Conservation (phyloP, 2,329 filamentous ascomycete genomes). For the Teratosphaeria destructans region DNA sequence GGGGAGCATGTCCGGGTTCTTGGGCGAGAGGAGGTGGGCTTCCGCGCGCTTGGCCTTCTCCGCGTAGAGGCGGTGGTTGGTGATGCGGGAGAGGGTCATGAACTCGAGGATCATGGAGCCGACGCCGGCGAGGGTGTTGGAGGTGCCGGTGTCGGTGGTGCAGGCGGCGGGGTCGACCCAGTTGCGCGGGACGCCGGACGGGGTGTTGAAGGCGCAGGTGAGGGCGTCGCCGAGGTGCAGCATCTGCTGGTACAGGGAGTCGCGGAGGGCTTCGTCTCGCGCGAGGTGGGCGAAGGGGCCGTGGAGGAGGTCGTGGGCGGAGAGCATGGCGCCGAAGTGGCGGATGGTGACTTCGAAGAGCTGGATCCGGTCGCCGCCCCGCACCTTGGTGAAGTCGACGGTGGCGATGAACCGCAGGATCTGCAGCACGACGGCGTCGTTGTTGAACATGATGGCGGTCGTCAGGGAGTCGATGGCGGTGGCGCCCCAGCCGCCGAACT, state of each 20-base stretch:
- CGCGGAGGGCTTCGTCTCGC: constrained; percentile 4
- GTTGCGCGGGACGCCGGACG: constrained; percentile 14
- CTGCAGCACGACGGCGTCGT: constrained; percentile 9
- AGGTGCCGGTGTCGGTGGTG: constrained; percentile 14
- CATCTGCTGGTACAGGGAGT: constrained; percentile 13
- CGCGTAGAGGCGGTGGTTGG: constrained; percentile 14
- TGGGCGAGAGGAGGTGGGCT: constrained; percentile 12
- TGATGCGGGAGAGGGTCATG: constrained; percentile 16
- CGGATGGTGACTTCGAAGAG: constrained; percentile 17
- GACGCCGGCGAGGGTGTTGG: constrained; percentile 12
- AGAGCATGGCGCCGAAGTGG: constrained; percentile 18
- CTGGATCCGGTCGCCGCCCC: constrained; percentile 8
- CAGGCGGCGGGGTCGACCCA: constrained; percentile 16
- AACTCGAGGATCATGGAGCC: constrained; percentile 18
- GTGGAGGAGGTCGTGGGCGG: constrained; percentile 15
- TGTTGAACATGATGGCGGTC: constrained; percentile 16
- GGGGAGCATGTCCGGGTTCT: constrained; percentile 11
- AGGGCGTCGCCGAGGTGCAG: constrained; percentile 12
- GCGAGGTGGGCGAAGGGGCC: constrained; percentile 12
- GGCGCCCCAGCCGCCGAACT: constrained; percentile 19
- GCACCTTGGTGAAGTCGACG: constrained; percentile 11
- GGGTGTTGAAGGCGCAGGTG: constrained; percentile 14
- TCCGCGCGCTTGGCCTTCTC: constrained; percentile 13
- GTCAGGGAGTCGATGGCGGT: constrained; percentile 16
- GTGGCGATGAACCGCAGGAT: constrained; percentile 13